phyloP scores from a whole-genome alignment of 371 early-diverging fungal genomes.

The Mucor lusitanicus region DNA sequence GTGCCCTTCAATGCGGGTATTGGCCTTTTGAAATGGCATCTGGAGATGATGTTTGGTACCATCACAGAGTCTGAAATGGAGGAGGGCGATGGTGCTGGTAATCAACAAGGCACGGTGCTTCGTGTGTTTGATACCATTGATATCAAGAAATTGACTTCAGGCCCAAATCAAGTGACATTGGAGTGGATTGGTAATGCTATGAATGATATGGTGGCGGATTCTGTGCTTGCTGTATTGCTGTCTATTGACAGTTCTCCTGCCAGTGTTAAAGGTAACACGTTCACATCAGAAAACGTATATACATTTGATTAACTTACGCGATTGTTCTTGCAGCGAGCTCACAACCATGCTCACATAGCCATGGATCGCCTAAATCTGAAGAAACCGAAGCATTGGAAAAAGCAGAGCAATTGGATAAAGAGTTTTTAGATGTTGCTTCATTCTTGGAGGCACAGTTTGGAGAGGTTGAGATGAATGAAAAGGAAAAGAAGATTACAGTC shows the following conservation, averaged over 20 bases:
- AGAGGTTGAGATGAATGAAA: conserved; percentile 37
- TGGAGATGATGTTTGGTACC: conserved; percentile 91
- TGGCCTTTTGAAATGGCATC: conserved; percentile 82
- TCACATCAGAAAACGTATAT: neutral
- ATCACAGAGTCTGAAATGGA: conserved; percentile 39
- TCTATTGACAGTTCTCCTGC: conserved; percentile 90
- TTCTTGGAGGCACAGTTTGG: conserved; percentile 52
- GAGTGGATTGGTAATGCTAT: conserved; percentile 94
- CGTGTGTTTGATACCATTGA: conserved; percentile 81
- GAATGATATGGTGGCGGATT: conserved; percentile 96
- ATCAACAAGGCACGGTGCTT: conserved; percentile 41
- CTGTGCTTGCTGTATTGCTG: conserved; percentile 84
- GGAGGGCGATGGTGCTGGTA: conserved; percentile 19
- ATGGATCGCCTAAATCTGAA: conserved; percentile 15
- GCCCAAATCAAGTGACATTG: conserved; percentile 63
- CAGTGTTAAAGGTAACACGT: conserved; percentile 75
- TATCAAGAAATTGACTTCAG: conserved; percentile 57
- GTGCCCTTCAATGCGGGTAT: conserved; percentile 82
- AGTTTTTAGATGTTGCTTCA: conserved; percentile 34
- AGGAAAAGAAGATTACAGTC: conserved; percentile 41
- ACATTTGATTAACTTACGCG: neutral
- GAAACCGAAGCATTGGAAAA: conserved; percentile 15
- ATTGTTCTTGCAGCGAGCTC: conserved; percentile 29
- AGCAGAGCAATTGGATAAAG: conserved; percentile 29
- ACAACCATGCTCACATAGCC: conserved; percentile 42